Base-by-base conservation (phyloP, 371 early-diverging fungal genomes). In the Rhizopus microsporus region DNA sequence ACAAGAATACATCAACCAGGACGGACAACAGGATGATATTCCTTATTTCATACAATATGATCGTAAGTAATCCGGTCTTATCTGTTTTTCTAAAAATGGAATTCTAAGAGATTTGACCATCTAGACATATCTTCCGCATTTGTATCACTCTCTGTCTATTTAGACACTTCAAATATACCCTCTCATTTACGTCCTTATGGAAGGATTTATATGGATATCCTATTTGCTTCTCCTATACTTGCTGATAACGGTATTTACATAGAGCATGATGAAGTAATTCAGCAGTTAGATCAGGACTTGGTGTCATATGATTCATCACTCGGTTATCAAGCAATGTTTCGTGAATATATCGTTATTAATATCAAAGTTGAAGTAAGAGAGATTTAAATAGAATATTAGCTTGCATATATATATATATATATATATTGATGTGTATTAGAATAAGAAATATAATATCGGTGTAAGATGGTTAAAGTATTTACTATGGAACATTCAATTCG, bases 1-100 rank as follows among this genome's bases (percentile, higher is more conserved):
- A 29, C 83, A 82, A 57, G 56, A 55, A 32, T 69, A 83, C 45
- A 55, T 82, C 37, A 72, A 72, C 47, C 59, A 57, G 10, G 80
- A 80, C 42, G 49, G 62, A 15, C 17, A 43, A 40, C 5, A 29
- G 15, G 43, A 49, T 3, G 46, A 59, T 50, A 51, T 64, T 45
- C 81, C 84, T 6, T 81, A 70, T 54, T 80, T 74, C 59, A 73
- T 83, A 13, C 81, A 84, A 57, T 80, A 67, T 55, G 80, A 81
- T 33, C 78, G 83, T 81, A 76, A 54, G 70, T 60, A 45, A 13
- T 17, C 0, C 8, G 7, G 32, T n/a, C 1, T 51, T 51, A 7
- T 43, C 23, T 23, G 23, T 23, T 23, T 23, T 23, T 23, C 23
- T 23, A 23, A 23, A 23, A 23, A 23, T 23, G 23, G 23, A 23